Base-by-base conservation (phyloP, 352 stramenopile genomes). In the Halophytophthora polymorphica region DNA sequence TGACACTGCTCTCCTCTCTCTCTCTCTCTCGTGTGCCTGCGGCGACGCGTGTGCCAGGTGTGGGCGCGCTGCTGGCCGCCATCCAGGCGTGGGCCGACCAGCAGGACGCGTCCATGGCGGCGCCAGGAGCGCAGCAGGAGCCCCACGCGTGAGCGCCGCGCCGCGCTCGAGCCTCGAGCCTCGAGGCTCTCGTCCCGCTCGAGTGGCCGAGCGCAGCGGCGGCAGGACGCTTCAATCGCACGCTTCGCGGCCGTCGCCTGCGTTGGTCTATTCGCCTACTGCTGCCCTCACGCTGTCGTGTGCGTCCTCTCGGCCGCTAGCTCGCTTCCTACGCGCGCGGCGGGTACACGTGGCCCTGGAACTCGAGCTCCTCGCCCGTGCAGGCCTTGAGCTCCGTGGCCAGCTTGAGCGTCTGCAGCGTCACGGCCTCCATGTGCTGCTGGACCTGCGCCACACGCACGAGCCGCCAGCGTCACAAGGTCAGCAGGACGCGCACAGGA, bases 81-180 rank as follows among this genome's bases (percentile, higher is more conserved):
- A 86, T 93, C 34, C 80, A 91, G 50, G 74, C 78, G 56, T 91
- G 81, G 81, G 81, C 71, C 23, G 69, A 89, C 48, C 70, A 83
- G 25, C 76, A 86, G 54, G 61, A 76, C 56, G 57, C 61, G 8
- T 25, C 47, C 40, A 83, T 83, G 76, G 41, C 58, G 14, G 34
- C 25, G n/a, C 17, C 49, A 5, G 54, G 35, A 39, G 53, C 63
- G 38, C 37, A 57, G 40, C 53, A 14, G 43, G 49, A 59, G 25
- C 12, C 39, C 12, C 50, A 38, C 47, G 55, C 64, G 41, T 65
- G 61, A 54, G 25, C 25, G 25, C 25, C 8, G 25, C 8, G 25
- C 25, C 8, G 25, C 25, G 4, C 25, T 31, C 4, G 8, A 31
- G 4, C 25, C 4, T 31, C 25, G 25, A 31, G 25, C 8, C 25